These are phyloP conservation scores for Geotrichum klebahnii DNA, from an alignment of 1,139 yeast species.

Conservation along the genomic window DNA sequence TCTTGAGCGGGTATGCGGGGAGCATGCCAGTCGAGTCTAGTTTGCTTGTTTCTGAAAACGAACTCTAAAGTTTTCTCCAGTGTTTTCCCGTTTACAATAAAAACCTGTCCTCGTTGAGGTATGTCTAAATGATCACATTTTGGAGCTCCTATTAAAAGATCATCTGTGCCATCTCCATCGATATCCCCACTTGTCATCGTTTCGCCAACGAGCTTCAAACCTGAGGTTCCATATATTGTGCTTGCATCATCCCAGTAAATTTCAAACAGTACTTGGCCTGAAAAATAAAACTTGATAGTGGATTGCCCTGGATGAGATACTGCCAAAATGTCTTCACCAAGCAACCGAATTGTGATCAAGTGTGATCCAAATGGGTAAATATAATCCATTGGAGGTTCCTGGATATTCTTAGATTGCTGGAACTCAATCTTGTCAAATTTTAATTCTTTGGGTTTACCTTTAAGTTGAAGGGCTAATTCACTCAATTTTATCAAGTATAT, in stretches of 20 bases:
- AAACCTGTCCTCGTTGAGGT: slow-evolving; percentile 45
- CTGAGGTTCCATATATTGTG: slow-evolving; percentile 39
- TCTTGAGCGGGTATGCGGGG: slow-evolving; percentile 34
- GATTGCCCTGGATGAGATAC: slow-evolving; percentile 40
- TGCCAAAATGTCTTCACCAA: slow-evolving; percentile 31
- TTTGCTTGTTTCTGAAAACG: slow-evolving; percentile 22
- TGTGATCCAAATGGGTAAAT: slow-evolving; percentile 34
- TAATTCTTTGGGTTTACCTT: neutral
- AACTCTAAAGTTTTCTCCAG: slow-evolving; percentile 23
- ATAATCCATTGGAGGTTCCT: slow-evolving; percentile 23
- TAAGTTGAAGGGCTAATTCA: neutral
- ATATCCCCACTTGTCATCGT: slow-evolving; percentile 37
- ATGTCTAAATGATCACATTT: slow-evolving; percentile 36
- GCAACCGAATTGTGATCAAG: slow-evolving; percentile 27
- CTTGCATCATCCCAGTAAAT: slow-evolving; percentile 28
- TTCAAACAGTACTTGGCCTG: slow-evolving; percentile 28
- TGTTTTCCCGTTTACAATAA: slow-evolving; percentile 40
- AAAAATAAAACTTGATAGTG: slow-evolving; percentile 32
- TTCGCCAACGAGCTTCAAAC: slow-evolving; percentile 42
- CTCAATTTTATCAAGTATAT: slow-evolving; percentile 10
- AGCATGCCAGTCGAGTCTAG: slow-evolving; percentile 40
- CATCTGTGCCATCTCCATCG: slow-evolving; percentile 41
- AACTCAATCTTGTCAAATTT: neutral
- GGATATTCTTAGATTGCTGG: neutral
- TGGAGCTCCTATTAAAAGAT: slow-evolving; percentile 46